These are phyloP conservation scores for Phlyctochytrium planicorne DNA, from an alignment of 192 early-diverging fungal genomes.

Conservation along the genomic window DNA sequence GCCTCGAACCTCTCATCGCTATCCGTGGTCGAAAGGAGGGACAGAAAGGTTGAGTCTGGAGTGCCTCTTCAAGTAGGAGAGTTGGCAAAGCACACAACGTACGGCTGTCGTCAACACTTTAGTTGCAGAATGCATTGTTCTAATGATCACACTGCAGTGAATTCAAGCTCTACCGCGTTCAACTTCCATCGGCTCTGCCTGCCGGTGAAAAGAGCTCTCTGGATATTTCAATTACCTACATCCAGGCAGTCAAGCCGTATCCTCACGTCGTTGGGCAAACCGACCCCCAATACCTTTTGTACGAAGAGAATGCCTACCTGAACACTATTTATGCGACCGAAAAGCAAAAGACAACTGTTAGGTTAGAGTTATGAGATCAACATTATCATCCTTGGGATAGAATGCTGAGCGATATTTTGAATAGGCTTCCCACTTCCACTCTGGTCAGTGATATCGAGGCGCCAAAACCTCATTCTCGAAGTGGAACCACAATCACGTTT, in stretches of 20 bases:
- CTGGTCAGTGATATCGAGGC: slow-evolving; percentile 28
- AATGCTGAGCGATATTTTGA: not conserved
- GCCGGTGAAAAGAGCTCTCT: slow-evolving; percentile 28
- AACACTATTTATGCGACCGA: slow-evolving; percentile 63
- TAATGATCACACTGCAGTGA: slow-evolving; percentile 23
- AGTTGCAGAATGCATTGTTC: too few relatives aligned
- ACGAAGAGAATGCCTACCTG: slow-evolving; percentile 60
- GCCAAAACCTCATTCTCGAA: slow-evolving; percentile 34
- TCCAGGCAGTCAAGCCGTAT: slow-evolving; percentile 33
- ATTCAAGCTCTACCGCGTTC: slow-evolving; percentile 19
- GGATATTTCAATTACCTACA: slow-evolving; percentile 32
- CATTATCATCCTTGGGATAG: too few relatives aligned
- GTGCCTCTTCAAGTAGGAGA: slow-evolving; percentile 13
- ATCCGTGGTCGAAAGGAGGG: slow-evolving; percentile 42
- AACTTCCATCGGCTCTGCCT: slow-evolving; percentile 19
- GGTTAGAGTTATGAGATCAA: slow-evolving; percentile 49
- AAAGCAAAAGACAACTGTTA: slow-evolving; percentile 78
- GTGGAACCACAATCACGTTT: slow-evolving; percentile 65
- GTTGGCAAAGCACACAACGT: too few relatives aligned
- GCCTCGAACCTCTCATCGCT: slow-evolving; percentile 26
- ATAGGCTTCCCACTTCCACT: slow-evolving; percentile 29
- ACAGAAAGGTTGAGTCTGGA: slow-evolving; percentile 10
- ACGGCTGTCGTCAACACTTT: slow-evolving; percentile 35
- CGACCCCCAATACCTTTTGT: slow-evolving; percentile 67
- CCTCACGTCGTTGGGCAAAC: slow-evolving; percentile 56